Percentiles rank a stretch among this genome's conserved stretches.
These are phyloP conservation scores for Populus hybrid DNA, from an alignment of 441 rosid species.

Conservation along the genomic window DNA sequence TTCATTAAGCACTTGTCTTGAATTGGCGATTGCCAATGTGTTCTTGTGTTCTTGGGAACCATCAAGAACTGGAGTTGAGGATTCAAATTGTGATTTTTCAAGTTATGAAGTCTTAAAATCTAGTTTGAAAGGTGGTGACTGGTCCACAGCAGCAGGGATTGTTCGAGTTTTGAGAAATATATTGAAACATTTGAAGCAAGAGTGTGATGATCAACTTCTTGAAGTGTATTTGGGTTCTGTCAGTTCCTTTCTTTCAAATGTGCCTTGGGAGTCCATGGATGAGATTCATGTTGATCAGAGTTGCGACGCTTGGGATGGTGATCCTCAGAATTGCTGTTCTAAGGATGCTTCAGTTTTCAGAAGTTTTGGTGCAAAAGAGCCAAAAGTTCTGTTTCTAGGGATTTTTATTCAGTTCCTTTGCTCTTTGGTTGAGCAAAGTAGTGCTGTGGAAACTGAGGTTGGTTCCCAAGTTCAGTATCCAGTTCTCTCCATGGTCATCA, in stretches of 20 bases:
- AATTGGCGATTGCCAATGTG: conserved; percentile 32
- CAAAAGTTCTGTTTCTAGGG: conserved; percentile 47
- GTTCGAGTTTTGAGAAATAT: conserved; percentile 51
- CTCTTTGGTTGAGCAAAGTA: conserved; percentile 55
- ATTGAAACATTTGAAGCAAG: conserved; percentile 61
- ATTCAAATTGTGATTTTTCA: conserved; percentile 16
- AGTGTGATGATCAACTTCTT: conserved; percentile 43
- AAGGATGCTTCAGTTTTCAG: conserved; percentile 15
- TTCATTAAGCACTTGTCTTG: conserved; percentile 48
- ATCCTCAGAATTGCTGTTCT: conserved; percentile 13
- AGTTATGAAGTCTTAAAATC: conserved; percentile 36
- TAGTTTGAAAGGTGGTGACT: conserved; percentile 46
- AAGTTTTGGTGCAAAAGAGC: conserved; percentile 25
- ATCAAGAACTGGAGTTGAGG: conserved; percentile 21
- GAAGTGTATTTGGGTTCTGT: conserved; percentile 42
- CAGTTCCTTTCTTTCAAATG: conserved; percentile 39
- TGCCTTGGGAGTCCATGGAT: conserved; percentile 54
- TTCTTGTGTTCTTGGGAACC: conserved; percentile 22
- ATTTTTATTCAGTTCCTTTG: conserved; percentile 65
- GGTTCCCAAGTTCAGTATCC: conserved; percentile 32
- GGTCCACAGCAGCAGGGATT: conserved; percentile 55
- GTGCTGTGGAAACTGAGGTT: conserved; percentile 28
- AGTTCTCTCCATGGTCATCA: conserved; percentile 31
- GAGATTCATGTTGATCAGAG: conserved; percentile 25
- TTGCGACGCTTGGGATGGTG: not conserved